Evolutionary conservation across 1,284 basidiomycete genomes (phyloP).

Genomic region (Trametes versicolor): DNA sequence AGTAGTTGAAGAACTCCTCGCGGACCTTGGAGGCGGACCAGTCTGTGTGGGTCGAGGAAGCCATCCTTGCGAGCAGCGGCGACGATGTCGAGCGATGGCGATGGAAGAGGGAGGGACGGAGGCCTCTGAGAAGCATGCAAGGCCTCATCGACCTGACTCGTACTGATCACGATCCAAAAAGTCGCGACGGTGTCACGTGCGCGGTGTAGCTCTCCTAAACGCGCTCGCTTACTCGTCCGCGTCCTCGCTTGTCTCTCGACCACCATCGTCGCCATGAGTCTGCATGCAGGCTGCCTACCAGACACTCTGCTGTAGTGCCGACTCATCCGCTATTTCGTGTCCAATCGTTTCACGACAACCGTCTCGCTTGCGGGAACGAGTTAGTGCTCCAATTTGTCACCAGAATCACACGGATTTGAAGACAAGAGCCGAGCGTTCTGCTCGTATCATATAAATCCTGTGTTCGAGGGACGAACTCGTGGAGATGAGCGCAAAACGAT

Average conservation of each 20-base stretch:
- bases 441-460: too few relatives aligned
- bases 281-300: background rate
- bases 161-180: slow-evolving; percentile 29
- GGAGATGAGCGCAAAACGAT: too few relatives aligned
- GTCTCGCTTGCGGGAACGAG: too few relatives aligned
- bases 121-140: slow-evolving; percentile 31
- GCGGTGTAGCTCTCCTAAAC: slow-evolving; percentile 19
- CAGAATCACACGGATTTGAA: too few relatives aligned
- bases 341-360: too few relatives aligned
- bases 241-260: slow-evolving; percentile 24
- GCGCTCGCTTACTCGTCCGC: slow-evolving; percentile 9
- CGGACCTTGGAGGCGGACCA: slow-evolving; percentile 81
- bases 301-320: background rate
- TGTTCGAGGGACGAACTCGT: too few relatives aligned
- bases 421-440: too few relatives aligned
- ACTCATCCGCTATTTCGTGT: too few relatives aligned
- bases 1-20: slow-evolving; percentile 83
- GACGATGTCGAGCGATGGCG: slow-evolving; percentile 31
- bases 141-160: slow-evolving; percentile 34
- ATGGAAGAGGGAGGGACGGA: slow-evolving; percentile 30
- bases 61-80: slow-evolving; percentile 28
- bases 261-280: slow-evolving; percentile 3
- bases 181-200: slow-evolving; percentile 33
- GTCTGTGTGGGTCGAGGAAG: slow-evolving; percentile 40
- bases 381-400: too few relatives aligned